Evolutionary conservation across 257 asterid genomes (phyloP).

Genomic region (Penstemon barbatus): DNA sequence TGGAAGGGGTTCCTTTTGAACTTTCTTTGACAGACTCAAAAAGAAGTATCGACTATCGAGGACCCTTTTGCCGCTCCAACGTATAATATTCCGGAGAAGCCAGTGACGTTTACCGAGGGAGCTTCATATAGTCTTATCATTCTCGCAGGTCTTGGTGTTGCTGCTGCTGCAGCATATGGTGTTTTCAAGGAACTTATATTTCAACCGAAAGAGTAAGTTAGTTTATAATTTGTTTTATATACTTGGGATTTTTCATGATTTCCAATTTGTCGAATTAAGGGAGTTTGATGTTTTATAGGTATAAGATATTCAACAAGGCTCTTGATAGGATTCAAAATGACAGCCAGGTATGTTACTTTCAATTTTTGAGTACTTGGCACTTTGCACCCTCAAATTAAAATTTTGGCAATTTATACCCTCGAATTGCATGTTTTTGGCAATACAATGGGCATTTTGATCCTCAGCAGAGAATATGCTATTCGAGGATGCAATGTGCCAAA

Average conservation of each 20-base stretch:
- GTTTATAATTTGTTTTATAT: conserved; percentile 21
- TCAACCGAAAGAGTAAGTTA: conserved; percentile 86
- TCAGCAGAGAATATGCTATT: too few relatives aligned
- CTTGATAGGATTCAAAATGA: conserved; percentile 83
- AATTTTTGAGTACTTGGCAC: background rate
- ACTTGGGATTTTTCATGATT: conserved; percentile 11
- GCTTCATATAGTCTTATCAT: conserved; percentile 80
- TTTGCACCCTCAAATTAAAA: too few relatives aligned
- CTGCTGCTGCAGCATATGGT: conserved; percentile 85
- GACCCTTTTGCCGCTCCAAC: conserved; percentile 96
- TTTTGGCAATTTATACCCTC: too few relatives aligned
- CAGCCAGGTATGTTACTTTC: conserved; percentile 56
- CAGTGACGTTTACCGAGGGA: conserved; percentile 91
- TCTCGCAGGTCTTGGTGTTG: conserved; percentile 91
- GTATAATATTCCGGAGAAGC: conserved; percentile 90
- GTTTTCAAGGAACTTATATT: conserved; percentile 84
- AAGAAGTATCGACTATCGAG: conserved; percentile 69
- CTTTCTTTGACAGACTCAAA: conserved; percentile 55
- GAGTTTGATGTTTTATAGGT: conserved; percentile 44
- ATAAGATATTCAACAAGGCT: conserved; percentile 82
- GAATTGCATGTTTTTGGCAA: too few relatives aligned
- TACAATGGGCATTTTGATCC: too few relatives aligned
- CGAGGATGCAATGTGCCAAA: too few relatives aligned
- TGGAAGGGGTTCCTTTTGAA: conserved; percentile 5
- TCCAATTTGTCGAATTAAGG: conserved; percentile 22